phyloP scores from a whole-genome alignment of 2,329 filamentous ascomycete species.

The Hymenoscyphus infarciens region DNA sequence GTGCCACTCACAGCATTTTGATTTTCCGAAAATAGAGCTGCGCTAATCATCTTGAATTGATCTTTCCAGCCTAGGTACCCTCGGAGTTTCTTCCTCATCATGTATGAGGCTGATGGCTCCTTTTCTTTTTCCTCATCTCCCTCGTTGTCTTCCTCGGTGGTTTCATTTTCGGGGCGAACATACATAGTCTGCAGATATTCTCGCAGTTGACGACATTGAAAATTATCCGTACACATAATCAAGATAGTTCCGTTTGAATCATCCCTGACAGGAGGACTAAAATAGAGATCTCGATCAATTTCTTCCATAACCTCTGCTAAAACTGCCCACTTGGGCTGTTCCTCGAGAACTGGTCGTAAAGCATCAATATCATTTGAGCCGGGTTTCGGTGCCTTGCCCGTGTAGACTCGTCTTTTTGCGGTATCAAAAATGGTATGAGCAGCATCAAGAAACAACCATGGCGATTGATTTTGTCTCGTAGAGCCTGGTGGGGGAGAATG shows the following conservation, averaged over 20 bases:
- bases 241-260: slow-evolving; percentile 89
- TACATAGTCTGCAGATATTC: slow-evolving; percentile 93
- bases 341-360: slow-evolving; percentile 79
- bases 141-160: slow-evolving; percentile 40
- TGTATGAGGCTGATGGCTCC: slow-evolving; percentile 71
- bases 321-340: slow-evolving; percentile 89
- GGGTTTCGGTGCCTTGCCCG: slow-evolving; percentile 50
- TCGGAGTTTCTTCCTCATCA: slow-evolving; percentile 85
- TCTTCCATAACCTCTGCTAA: slow-evolving; percentile 89
- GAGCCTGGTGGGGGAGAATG: slow-evolving; percentile 86
- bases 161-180: slow-evolving; percentile 50
- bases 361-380: slow-evolving; percentile 35
- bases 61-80: slow-evolving; percentile 89
- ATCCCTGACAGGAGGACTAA: slow-evolving; percentile 71
- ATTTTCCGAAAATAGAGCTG: slow-evolving; percentile 73
- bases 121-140: slow-evolving; percentile 47
- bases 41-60: slow-evolving; percentile 82
- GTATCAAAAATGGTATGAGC: slow-evolving; percentile 92
- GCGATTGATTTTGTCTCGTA: slow-evolving; percentile 82
- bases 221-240: slow-evolving; percentile 90
- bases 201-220: slow-evolving; percentile 80
- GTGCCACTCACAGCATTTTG: slow-evolving; percentile 70
- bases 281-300: slow-evolving; percentile 85
- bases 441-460: slow-evolving; percentile 94
- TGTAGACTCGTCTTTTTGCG: slow-evolving; percentile 83